Conservation (phyloP, 2,329 filamentous ascomycete species). For the Xylariomycetidae sp. region DNA sequence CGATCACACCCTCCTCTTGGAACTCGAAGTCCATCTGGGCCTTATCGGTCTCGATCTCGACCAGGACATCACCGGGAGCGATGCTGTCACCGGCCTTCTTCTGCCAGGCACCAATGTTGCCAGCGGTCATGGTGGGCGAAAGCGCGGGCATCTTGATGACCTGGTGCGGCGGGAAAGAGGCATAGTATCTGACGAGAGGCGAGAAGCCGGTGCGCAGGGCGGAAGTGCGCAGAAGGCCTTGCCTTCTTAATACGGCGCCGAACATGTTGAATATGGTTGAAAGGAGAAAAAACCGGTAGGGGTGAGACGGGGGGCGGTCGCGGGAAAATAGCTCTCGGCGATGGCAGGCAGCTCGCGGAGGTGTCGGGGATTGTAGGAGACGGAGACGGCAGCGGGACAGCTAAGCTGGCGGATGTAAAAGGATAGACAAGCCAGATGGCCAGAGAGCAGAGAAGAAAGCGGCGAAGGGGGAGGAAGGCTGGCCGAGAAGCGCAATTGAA, state of each 20-base stretch:
- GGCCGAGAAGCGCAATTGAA: no score
- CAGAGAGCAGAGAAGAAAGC: constrained; percentile 17
- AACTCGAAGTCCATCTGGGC: constrained; percentile 99
- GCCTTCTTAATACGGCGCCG: constrained; percentile 58
- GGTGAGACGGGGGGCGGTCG: no score
- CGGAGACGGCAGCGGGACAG: no score
- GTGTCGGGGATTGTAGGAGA: no score
- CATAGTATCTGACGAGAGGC: constrained; percentile 60
- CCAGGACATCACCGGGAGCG: constrained; percentile 86
- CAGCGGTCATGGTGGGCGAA: constrained; percentile 94
- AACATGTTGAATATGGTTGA: constrained; percentile 52
- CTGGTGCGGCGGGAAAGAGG: constrained; percentile 87
- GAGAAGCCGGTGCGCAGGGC: constrained; percentile 45
- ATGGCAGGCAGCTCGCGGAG: no score
- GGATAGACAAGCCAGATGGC: no score
- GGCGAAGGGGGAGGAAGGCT: constrained; percentile 5
- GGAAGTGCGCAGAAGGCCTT: constrained; percentile 47
- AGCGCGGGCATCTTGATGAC: constrained; percentile 97
- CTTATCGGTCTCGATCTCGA: constrained; percentile 99
- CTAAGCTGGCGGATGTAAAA: no score
- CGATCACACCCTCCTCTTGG: constrained; percentile 93
- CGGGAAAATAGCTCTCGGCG: no score
- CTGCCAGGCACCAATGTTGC: constrained; percentile 96
- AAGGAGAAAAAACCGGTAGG: no score
- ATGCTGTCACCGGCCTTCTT: constrained; percentile 91